Evolutionary conservation across 495 filamentous ascomycete species (phyloP).

Genomic region (Articulospora tetracladia): DNA sequence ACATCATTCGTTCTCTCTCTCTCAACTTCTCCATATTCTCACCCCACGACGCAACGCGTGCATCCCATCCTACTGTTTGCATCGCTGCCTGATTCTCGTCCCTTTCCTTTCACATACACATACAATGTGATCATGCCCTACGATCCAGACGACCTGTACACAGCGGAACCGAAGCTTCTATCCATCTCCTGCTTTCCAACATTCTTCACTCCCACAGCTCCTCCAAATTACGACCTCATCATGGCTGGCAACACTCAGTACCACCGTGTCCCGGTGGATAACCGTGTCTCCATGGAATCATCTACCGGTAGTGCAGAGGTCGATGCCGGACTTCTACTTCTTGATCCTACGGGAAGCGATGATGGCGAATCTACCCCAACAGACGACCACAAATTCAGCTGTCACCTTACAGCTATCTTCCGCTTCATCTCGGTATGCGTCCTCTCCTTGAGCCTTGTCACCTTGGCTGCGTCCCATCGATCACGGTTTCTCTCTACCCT

Average conservation of each 20-base stretch:
- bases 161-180: slow-evolving; percentile 4
- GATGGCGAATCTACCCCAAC: background rate
- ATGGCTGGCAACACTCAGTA: slow-evolving; percentile 4
- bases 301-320: background rate
- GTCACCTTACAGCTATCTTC: background rate
- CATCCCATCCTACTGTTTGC: background rate
- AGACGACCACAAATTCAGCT: background rate
- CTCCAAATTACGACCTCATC: slow-evolving; percentile 3
- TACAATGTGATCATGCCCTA: slow-evolving; percentile 9
- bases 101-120: background rate
- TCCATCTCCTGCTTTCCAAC: slow-evolving; percentile 1
- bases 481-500: background rate
- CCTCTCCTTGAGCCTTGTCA: background rate
- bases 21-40: background rate
- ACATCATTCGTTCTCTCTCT: background rate
- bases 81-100: slow-evolving; percentile 1
- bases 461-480: background rate
- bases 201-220: background rate
- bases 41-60: background rate
- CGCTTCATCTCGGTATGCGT: background rate
- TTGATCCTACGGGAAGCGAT: background rate
- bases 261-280: background rate
- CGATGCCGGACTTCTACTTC: background rate
- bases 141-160: background rate
- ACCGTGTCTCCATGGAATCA: background rate